These are phyloP conservation scores for Carallia brachiata DNA, from an alignment of 345 rosid species.

Conservation along the genomic window DNA sequence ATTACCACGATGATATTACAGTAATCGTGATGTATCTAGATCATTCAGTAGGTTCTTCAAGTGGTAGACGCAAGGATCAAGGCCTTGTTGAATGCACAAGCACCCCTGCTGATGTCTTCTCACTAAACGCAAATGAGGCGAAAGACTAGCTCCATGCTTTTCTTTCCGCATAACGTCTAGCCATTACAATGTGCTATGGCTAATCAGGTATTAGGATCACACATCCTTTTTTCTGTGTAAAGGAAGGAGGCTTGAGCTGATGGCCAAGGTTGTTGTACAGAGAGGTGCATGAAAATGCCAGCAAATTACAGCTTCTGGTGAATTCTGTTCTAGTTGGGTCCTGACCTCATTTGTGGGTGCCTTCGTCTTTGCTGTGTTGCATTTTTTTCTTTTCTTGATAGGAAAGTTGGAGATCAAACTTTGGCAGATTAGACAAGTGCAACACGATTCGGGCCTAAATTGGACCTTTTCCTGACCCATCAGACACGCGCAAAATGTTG, in stretches of 20 bases:
- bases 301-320: too few relatives aligned
- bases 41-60: slow-evolving; percentile 28
- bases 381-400: too few relatives aligned
- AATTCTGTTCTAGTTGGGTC: too few relatives aligned
- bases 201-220: neutral
- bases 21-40: slow-evolving; percentile 57
- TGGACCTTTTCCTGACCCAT: too few relatives aligned
- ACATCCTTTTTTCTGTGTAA: too few relatives aligned
- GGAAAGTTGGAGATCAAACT: too few relatives aligned
- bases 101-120: slow-evolving; percentile 49
- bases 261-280: neutral
- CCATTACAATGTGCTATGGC: neutral
- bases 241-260: too few relatives aligned
- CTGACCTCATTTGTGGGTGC: too few relatives aligned
- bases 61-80: slow-evolving; percentile 23
- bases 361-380: too few relatives aligned
- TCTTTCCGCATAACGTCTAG: neutral
- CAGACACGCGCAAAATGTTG: too few relatives aligned
- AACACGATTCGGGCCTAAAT: too few relatives aligned
- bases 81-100: slow-evolving; percentile 29
- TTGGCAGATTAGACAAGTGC: too few relatives aligned
- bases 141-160: slow-evolving; percentile 12
- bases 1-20: slow-evolving; percentile 64
- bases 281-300: neutral
- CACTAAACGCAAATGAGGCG: slow-evolving; percentile 28